Conservation (phyloP, 345 rosid species). For the Odontarrhena argentea region DNA sequence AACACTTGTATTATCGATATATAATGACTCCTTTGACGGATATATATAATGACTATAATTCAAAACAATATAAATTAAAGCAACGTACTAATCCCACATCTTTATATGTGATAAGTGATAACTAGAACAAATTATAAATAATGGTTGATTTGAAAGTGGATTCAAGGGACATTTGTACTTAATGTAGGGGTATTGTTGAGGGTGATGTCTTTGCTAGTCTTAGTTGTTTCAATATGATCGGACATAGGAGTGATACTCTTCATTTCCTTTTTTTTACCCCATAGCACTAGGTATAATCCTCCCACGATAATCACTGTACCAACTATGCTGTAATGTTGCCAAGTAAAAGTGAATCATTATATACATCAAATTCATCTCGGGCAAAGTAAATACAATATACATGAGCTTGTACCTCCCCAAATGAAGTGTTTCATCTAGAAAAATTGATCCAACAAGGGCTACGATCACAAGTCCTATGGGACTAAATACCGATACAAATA, state of each 20-base stretch:
- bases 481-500: constrained; percentile 48
- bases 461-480: constrained; percentile 53
- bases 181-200: constrained; percentile 27
- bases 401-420: constrained; percentile 51
- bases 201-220: constrained; percentile 33
- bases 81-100: too few relatives aligned
- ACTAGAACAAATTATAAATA: too few relatives aligned
- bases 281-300: constrained; percentile 52
- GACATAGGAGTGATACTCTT: constrained; percentile 23
- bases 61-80: too few relatives aligned
- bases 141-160: not conserved
- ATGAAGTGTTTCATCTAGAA: constrained; percentile 49
- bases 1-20: too few relatives aligned
- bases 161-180: constrained; percentile 30
- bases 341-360: constrained; percentile 18
- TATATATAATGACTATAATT: too few relatives aligned
- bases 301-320: constrained; percentile 47
- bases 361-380: constrained; percentile 18
- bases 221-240: constrained; percentile 32
- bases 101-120: too few relatives aligned
- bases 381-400: constrained; percentile 17
- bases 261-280: constrained; percentile 55
- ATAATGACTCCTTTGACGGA: too few relatives aligned
- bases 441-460: constrained; percentile 47
- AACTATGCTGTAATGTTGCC: constrained; percentile 40